phyloP scores from a whole-genome alignment of 495 filamentous ascomycete genomes.

The Durotheca rogersii region DNA sequence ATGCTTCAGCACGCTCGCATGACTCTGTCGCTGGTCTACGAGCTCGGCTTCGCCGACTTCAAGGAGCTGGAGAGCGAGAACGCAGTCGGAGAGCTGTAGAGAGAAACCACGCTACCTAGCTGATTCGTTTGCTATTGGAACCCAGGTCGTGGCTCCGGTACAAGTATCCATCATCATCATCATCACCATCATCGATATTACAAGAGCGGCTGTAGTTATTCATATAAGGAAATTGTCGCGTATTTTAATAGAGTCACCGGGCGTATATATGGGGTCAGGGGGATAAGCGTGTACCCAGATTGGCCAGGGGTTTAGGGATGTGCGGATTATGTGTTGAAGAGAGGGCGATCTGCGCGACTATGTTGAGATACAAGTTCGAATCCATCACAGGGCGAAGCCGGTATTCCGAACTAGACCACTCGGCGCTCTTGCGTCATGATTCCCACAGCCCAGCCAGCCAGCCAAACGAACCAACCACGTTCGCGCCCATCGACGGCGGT shows the following conservation, averaged over 20 bases:
- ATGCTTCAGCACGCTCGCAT: conserved; percentile 97
- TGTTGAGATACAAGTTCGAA: neutral
- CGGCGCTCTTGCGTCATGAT: conserved; percentile 26
- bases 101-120: neutral
- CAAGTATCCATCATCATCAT: neutral
- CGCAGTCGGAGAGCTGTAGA: conserved; percentile 35
- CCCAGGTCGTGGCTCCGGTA: too few relatives aligned
- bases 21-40: conserved; percentile 86
- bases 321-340: too few relatives aligned
- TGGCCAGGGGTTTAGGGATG: too few relatives aligned
- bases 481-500: conserved; percentile 5
- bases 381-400: conserved; percentile 13
- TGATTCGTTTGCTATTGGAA: neutral
- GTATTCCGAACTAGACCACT: conserved; percentile 19
- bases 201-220: too few relatives aligned
- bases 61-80: conserved; percentile 38
- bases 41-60: conserved; percentile 72
- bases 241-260: too few relatives aligned
- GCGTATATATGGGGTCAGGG: too few relatives aligned
- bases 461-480: conserved; percentile 1
- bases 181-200: too few relatives aligned
- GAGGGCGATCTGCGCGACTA: too few relatives aligned
- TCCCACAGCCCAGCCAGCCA: conserved; percentile 7
- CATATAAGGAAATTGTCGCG: too few relatives aligned
- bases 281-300: too few relatives aligned